Conservation (phyloP, 192 early-diverging fungal species). For the Obelidium mucronatum region DNA sequence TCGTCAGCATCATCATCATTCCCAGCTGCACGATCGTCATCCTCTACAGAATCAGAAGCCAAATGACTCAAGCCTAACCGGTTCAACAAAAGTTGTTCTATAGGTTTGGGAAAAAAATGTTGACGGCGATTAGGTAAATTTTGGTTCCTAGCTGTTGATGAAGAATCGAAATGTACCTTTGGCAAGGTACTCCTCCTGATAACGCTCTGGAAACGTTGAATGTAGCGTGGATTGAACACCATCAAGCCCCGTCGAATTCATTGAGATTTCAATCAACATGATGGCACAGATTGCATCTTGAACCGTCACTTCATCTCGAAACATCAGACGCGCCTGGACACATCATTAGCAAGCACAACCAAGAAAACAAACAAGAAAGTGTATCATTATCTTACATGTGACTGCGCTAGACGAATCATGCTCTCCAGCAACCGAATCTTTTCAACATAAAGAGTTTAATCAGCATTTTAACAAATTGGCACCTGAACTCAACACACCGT, state of each 20-base stretch:
- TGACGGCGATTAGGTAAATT: neutral
- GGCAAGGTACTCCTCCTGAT: neutral
- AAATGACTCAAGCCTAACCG: conserved; percentile 53
- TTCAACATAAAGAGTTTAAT: neutral
- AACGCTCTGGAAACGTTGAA: conserved; percentile 55
- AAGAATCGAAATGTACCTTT: neutral
- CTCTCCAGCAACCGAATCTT: conserved; percentile 57
- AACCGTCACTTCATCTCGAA: conserved; percentile 58
- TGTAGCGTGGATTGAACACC: conserved; percentile 61
- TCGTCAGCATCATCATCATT: neutral
- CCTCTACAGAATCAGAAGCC: neutral
- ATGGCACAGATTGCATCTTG: conserved; percentile 68
- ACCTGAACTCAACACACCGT: conserved; percentile 53
- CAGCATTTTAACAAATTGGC: conserved; percentile 11
- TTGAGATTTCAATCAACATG: conserved; percentile 67
- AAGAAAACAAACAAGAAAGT: neutral
- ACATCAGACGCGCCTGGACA: conserved; percentile 60
- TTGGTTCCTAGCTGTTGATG: neutral
- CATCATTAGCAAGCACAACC: too few species aligned
- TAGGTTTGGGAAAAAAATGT: too few species aligned
- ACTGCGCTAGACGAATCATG: conserved; percentile 57
- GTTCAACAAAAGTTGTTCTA: conserved; percentile 45
- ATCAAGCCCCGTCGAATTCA: conserved; percentile 63
- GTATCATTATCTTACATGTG: conserved; percentile 44
- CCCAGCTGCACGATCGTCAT: conserved; percentile 19